Conservation (phyloP, 768 basidiomycete species). For the Boletus patriciae region DNA sequence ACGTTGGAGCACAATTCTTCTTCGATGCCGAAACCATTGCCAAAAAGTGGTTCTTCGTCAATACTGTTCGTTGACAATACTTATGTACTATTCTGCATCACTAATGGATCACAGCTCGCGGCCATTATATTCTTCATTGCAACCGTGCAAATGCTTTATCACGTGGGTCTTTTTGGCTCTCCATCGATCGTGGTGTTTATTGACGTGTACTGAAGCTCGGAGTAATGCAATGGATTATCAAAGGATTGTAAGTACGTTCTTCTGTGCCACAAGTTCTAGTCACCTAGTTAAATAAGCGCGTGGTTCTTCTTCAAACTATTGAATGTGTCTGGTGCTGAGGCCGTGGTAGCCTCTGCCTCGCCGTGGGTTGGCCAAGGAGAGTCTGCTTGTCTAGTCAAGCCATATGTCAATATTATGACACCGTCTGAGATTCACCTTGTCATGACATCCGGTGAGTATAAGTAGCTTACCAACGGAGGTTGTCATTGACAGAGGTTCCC, state of each 20-base stretch:
- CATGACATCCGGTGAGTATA: slow-evolving; percentile 73
- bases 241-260: slow-evolving; percentile 60
- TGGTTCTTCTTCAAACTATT: slow-evolving; percentile 93
- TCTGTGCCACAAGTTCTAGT: neutral
- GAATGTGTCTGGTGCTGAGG: slow-evolving; percentile 93
- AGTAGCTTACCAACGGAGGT: neutral
- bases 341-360: slow-evolving; percentile 87
- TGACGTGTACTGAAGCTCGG: slow-evolving; percentile 46
- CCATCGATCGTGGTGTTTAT: neutral
- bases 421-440: slow-evolving; percentile 80
- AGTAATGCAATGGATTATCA: slow-evolving; percentile 93
- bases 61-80: slow-evolving; percentile 49
- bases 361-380: slow-evolving; percentile 95
- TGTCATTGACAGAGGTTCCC: slow-evolving; percentile 3
- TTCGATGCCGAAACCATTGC: slow-evolving; percentile 63
- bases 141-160: slow-evolving; percentile 89
- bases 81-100: slow-evolving; percentile 11
- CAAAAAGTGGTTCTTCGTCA: slow-evolving; percentile 86
- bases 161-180: slow-evolving; percentile 34
- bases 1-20: slow-evolving; percentile 78
- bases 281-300: slow-evolving; percentile 46
- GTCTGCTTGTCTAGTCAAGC: slow-evolving; percentile 80
- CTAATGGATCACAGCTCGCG: slow-evolving; percentile 46
- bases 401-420: slow-evolving; percentile 84
- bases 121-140: slow-evolving; percentile 95